Percentiles rank a stretch among this genome's conserved stretches.
Evolutionary conservation across 192 early-diverging fungal genomes (phyloP).

Genomic region (Pilaira anomala): DNA sequence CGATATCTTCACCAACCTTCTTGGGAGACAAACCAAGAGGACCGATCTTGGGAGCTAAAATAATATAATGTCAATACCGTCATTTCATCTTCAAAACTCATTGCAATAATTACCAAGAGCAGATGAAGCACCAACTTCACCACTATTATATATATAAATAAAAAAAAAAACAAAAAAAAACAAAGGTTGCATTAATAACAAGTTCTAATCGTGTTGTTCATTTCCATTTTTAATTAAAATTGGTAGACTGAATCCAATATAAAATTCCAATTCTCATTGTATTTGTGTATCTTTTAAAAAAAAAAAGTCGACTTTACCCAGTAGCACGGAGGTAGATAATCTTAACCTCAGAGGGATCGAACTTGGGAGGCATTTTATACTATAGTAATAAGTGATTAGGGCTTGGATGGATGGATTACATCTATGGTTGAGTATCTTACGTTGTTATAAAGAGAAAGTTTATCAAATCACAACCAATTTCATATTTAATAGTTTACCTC

Average conservation of each 20-base stretch:
- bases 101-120: conserved; percentile 54
- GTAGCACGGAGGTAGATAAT: conserved; percentile 92
- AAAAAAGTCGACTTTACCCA: conserved; percentile 44
- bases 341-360: conserved; percentile 79
- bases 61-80: not conserved
- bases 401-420: conserved; percentile 30
- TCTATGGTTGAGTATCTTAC: conserved; percentile 4
- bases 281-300: not conserved
- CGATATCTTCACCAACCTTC: conserved; percentile 99
- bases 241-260: not conserved
- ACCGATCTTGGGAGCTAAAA: conserved; percentile 86
- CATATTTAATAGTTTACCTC: too few species aligned
- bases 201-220: not conserved
- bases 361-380: conserved; percentile 70
- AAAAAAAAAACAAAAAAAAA: not conserved
- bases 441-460: conserved; percentile 17
- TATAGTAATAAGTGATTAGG: not conserved
- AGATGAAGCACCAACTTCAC: conserved; percentile 86
- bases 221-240: not conserved
- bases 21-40: conserved; percentile 99
- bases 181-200: not conserved
- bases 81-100: not conserved
- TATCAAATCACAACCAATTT: not conserved
- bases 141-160: conserved; percentile 17
- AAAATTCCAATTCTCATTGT: not conserved